Base-by-base conservation (phyloP, 1,139 yeast genomes). In the Pichiaceae sp. region DNA sequence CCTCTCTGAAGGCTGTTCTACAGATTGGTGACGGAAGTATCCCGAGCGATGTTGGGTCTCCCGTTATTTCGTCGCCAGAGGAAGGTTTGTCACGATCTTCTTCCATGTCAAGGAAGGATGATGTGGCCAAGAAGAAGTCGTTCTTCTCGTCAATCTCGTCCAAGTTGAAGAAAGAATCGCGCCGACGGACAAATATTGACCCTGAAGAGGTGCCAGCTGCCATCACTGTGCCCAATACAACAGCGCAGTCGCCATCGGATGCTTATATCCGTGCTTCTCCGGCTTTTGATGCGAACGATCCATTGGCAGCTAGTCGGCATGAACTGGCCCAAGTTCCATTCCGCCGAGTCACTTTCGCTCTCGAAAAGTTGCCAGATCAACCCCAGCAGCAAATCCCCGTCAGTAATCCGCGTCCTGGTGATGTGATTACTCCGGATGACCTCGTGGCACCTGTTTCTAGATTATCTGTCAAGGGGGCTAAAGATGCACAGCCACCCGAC, bases 331-430 rank as follows among this genome's bases (percentile, higher is more conserved):
- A 50, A 8, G 49, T 66, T 4, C 61, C 63, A n/a, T 62, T 82
- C 44, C 70, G 70, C 47, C 59, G 93, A 40, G 96, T 89, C 3
- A 68, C 75, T 2, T 89, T 89, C 57, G 83, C 93, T 1, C 64
- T 82, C 12, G 80, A 82, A 43, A 71, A 77, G 42, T 68, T 86
- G 36, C 62, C 68, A 1, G 68, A 66, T 43, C 96, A 89, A 55
- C 97, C 97, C 1, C 96, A 95, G 39, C 97, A 89, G 57, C 96
- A 87, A 55, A 83, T 89, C 43, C 97, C 97, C 1, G 81, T 95
- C 1, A 64, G 95, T 43, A 70, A 78, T 38, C 96, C 96, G 0
- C 71, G 68, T 43, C 70, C 68, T 42, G 96, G 96, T 1, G 78
- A 84, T 50, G 89, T 87, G 6, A 55, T 81, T 28, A 75, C 86